Conservation (phyloP, 345 rosid species). For the Gossypium ekmanianum region DNA sequence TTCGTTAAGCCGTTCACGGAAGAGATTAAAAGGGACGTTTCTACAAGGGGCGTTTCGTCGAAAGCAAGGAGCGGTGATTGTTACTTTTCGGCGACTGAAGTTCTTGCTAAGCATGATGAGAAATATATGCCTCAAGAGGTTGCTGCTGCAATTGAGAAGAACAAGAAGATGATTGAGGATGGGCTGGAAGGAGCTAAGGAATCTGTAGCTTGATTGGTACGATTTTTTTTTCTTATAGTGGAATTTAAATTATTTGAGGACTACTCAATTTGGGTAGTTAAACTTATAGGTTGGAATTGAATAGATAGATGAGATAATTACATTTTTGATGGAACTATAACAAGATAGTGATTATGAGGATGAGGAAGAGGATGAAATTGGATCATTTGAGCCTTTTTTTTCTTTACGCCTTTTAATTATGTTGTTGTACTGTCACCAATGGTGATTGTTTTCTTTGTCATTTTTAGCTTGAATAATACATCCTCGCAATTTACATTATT, state of each 20-base stretch:
- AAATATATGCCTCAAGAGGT: constrained; percentile 97
- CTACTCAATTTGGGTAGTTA: not conserved
- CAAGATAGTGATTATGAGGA: not conserved
- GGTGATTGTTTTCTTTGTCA: constrained; percentile 17
- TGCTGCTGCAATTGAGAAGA: constrained; percentile 94
- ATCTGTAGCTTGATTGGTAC: constrained; percentile 24
- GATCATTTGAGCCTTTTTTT: constrained; percentile 13
- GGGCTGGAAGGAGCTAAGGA: constrained; percentile 23
- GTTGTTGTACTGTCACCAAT: constrained; percentile 20
- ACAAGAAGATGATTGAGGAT: constrained; percentile 61
- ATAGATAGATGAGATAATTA: constrained; percentile 1
- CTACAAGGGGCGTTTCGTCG: constrained; percentile 46
- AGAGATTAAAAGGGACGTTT: constrained; percentile 51
- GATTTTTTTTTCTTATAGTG: not conserved
- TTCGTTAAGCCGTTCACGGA: constrained; percentile 70
- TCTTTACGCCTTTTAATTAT: not conserved
- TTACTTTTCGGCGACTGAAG: constrained; percentile 75
- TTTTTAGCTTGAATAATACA: constrained; percentile 18
- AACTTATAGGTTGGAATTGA: not conserved
- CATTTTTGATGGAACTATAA: not conserved
- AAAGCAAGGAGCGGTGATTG: constrained; percentile 69
- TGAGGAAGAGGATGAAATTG: not conserved
- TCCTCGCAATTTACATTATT: constrained; percentile 1
- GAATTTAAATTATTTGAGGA: not conserved
- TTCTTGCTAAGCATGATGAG: constrained; percentile 96